Evolutionary conservation across 345 rosid genomes (phyloP).

Genomic region (Psidium guajava): DNA sequence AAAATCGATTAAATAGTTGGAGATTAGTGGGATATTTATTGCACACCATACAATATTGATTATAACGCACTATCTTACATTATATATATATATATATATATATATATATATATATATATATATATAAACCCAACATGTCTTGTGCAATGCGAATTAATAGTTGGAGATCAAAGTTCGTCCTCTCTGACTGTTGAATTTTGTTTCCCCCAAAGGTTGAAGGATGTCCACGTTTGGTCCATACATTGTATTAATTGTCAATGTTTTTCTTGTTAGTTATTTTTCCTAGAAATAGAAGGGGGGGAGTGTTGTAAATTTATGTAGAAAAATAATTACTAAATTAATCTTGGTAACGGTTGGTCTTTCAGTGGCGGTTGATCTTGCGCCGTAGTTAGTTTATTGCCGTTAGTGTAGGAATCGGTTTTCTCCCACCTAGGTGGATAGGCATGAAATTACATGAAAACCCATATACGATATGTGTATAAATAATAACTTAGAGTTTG

Average conservation of each 20-base stretch:
- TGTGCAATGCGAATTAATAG: background rate
- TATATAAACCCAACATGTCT: background rate
- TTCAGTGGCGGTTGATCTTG: background rate
- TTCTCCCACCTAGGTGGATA: background rate
- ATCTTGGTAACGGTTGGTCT: background rate
- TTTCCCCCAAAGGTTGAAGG: background rate
- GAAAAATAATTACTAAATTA: background rate
- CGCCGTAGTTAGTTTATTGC: background rate
- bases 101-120: too few species aligned
- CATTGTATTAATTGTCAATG: background rate
- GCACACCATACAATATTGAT: too few species aligned
- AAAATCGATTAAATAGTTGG: background rate
- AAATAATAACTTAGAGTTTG: too few species aligned
- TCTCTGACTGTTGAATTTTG: background rate
- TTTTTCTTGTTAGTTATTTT: background rate
- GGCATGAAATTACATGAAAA: background rate
- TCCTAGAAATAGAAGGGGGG: background rate
- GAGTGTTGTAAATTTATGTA: background rate
- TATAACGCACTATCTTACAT: too few species aligned
- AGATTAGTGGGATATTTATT: background rate
- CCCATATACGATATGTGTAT: too few species aligned
- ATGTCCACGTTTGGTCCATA: background rate
- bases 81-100: too few species aligned
- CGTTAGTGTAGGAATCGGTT: background rate
- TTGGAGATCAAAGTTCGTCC: background rate